These are phyloP conservation scores for Sclerotinia borealis DNA, from an alignment of 2,329 filamentous ascomycete genomes.

Conservation along the genomic window DNA sequence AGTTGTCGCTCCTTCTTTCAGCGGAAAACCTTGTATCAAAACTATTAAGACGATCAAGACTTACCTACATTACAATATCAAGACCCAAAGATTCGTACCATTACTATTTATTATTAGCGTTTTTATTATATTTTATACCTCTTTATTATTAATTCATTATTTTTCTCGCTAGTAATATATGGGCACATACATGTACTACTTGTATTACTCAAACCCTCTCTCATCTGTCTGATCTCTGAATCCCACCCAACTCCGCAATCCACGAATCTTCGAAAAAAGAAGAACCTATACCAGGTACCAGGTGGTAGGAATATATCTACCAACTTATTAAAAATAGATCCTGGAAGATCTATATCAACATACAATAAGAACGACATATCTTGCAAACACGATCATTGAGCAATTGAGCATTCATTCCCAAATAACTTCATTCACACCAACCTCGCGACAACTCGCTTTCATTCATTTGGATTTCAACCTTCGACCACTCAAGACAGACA, in stretches of 20 bases:
- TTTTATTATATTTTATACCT: neutral
- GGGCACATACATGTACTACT: neutral
- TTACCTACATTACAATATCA: too few relatives aligned
- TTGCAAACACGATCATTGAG: constrained; percentile 1
- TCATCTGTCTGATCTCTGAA: neutral
- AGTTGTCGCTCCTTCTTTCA: neutral
- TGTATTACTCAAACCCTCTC: neutral
- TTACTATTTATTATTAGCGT: neutral
- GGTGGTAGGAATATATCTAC: too few relatives aligned
- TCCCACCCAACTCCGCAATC: neutral
- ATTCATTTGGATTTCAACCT: neutral
- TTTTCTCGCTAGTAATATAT: neutral
- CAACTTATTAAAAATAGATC: constrained; percentile 5
- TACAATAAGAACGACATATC: neutral
- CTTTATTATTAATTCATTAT: neutral
- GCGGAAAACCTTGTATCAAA: neutral
- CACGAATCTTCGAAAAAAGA: neutral
- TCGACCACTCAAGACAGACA: neutral
- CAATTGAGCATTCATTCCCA: constrained; percentile 4
- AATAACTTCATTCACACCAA: neutral
- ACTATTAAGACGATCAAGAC: too few relatives aligned
- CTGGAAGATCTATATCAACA: constrained; percentile 9
- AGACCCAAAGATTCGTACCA: too few relatives aligned
- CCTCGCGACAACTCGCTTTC: neutral
- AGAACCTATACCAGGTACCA: neutral